A percentile compares a stretch with the other conserved stretches of the same genome.
Evolutionary conservation across 2,329 filamentous ascomycete species (phyloP).

Genomic region (Neofusicoccum sp.): DNA sequence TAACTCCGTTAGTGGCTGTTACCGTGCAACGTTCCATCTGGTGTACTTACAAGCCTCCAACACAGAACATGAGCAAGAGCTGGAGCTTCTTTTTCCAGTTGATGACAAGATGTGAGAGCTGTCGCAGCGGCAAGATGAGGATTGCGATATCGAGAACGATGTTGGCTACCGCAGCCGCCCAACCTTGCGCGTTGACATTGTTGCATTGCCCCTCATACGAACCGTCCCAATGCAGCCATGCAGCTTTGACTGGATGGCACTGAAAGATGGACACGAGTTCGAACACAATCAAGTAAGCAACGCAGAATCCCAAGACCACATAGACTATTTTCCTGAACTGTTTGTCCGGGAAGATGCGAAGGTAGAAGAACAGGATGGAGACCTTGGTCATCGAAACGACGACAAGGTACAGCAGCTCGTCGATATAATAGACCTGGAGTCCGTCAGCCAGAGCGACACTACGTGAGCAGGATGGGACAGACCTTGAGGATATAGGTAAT

Average conservation of each 20-base stretch:
- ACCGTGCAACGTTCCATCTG: no score
- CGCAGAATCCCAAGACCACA: constrained; percentile 26
- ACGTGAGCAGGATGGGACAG: background rate
- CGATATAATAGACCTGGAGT: constrained; percentile 29
- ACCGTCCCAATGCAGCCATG: constrained; percentile 33
- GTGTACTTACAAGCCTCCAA: constrained; percentile 34
- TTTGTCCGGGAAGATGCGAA: constrained; percentile 31
- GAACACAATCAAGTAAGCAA: constrained; percentile 25
- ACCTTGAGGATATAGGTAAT: constrained; percentile 45
- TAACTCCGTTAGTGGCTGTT: background rate
- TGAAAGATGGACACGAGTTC: constrained; percentile 29
- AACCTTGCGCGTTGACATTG: constrained; percentile 36
- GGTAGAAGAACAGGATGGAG: constrained; percentile 34
- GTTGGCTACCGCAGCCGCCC: constrained; percentile 30
- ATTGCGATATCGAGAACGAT: constrained; percentile 31
- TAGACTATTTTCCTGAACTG: constrained; percentile 25
- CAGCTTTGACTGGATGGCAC: constrained; percentile 32
- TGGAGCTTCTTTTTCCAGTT: constrained; percentile 29
- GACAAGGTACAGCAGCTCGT: constrained; percentile 34
- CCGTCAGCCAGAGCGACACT: background rate
- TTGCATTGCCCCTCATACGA: constrained; percentile 34
- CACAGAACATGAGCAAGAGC: constrained; percentile 38
- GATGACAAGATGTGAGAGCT: constrained; percentile 31
- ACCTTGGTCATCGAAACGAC: constrained; percentile 28
- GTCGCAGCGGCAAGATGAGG: constrained; percentile 31